Base-by-base conservation (phyloP, 1,284 basidiomycete genomes). In the Athelia psychrophila region DNA sequence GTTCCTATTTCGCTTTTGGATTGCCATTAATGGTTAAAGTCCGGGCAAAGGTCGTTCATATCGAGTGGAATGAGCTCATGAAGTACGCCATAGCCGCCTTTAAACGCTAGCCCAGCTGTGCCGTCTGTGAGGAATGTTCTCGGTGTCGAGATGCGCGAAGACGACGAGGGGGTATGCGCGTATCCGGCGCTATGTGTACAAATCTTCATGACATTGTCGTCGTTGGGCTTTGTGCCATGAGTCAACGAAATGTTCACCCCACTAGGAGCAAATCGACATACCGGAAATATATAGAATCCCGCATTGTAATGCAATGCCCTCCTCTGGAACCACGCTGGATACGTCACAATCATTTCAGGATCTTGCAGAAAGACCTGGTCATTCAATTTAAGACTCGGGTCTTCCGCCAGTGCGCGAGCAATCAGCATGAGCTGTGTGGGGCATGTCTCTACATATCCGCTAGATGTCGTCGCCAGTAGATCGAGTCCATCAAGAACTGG, bases 261-360 rank as follows among this genome's bases (percentile, higher is more conserved):
- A 20, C 44, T 10, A 22, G 49, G 13, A 22, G 20, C 32, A 20
- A 48, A 19, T n/a, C 67, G 18, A 67, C 82, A 62, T 61, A 92
- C 91, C 1, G 91, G 91, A 64, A 93, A 89, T 23, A 81, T 66
- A 66, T 92, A 93, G 61, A 90, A 88, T 5, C 83, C 87, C 22
- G 80, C 73, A 9, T 72, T 67, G 53, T 86, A 87, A n/a, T n/a
- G n/a, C n/a, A n/a, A 53, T 52, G 20, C 59, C 57, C 20, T 54
- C 52, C 47, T 57, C 54, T 1, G 59, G 42, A 2, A 44, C 50
- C 13, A 52, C 6, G 59, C 59, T 27, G 59, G 59, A 33, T 22
- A 56, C 2, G 56, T 46, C 3, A 58, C 22, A 8, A 61, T 20
- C 45, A 58, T 54, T 6, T 32, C 47, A 9, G 58, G 54, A 48